These are phyloP conservation scores for Sphaerostilbella broomeana DNA, from an alignment of 2,329 filamentous ascomycete genomes.

Conservation along the genomic window DNA sequence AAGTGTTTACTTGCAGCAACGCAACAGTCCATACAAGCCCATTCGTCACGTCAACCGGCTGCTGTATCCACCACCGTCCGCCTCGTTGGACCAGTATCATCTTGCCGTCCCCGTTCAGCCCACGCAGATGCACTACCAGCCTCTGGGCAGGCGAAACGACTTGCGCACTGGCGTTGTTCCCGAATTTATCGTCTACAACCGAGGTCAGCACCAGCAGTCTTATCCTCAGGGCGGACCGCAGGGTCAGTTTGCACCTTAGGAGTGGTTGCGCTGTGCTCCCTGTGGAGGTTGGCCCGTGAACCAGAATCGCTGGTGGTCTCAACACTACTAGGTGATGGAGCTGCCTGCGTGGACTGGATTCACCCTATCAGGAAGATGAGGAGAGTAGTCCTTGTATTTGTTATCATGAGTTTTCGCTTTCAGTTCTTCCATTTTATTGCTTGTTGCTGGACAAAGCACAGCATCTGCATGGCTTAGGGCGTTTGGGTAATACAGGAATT, in stretches of 20 bases:
- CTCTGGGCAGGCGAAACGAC: constrained; percentile 62
- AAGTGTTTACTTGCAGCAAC: constrained; percentile 77
- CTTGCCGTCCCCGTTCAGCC: constrained; percentile 52
- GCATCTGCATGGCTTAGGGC: constrained; percentile 26
- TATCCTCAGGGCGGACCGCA: constrained; percentile 23
- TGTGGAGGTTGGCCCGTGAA: constrained; percentile 9
- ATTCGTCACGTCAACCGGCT: constrained; percentile 84
- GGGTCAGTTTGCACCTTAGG: constrained; percentile 32
- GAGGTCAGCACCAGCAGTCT: constrained; percentile 25
- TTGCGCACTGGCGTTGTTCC: constrained; percentile 66
- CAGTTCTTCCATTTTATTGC: constrained; percentile 8
- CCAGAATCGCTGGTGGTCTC: too few species aligned
- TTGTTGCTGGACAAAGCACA: constrained; percentile 16
- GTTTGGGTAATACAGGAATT: constrained; percentile 20
- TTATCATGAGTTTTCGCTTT: background rate
- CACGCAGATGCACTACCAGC: constrained; percentile 77
- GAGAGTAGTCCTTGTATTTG: constrained; percentile 8
- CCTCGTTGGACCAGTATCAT: constrained; percentile 69
- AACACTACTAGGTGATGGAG: too few species aligned
- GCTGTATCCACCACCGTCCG: constrained; percentile 78
- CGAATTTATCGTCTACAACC: constrained; percentile 42
- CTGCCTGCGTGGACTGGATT: too few species aligned
- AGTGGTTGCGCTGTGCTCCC: constrained; percentile 19
- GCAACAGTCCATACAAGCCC: constrained; percentile 87
- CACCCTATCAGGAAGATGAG: background rate